A percentile compares a stretch with the other conserved stretches of the same genome.
Conservation (phyloP, 208 protist genomes). For the Leishmania amazonensis region DNA sequence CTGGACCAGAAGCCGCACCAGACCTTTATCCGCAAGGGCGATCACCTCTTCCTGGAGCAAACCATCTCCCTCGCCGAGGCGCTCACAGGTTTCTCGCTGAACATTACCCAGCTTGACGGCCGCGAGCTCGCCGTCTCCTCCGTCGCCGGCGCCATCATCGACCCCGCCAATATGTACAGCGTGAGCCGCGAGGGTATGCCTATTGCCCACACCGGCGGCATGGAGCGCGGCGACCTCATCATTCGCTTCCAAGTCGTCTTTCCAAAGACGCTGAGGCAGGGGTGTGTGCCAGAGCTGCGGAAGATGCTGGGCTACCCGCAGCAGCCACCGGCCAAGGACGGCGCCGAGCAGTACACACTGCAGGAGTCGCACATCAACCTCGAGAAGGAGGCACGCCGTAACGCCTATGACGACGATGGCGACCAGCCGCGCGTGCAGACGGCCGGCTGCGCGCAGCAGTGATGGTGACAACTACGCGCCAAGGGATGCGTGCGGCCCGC, state of each 20-base stretch:
- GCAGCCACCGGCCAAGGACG: conserved; percentile 33
- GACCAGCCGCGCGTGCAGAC: conserved; percentile 55
- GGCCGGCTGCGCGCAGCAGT: conserved; percentile 86
- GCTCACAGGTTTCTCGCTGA: conserved; percentile 92
- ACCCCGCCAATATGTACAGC: conserved; percentile 85
- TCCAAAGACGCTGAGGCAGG: conserved; percentile 67
- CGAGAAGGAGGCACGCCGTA: conserved; percentile 66
- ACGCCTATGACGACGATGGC: conserved; percentile 66
- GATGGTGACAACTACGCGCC: not conserved
- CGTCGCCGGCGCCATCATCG: conserved; percentile 64
- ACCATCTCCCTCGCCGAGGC: conserved; percentile 94
- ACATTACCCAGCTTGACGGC: conserved; percentile 92
- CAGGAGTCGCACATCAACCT: conserved; percentile 77
- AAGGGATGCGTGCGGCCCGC: not conserved
- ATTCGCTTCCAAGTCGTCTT: conserved; percentile 93
- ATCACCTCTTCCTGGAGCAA: conserved; percentile 95
- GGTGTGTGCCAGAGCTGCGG: conserved; percentile 55
- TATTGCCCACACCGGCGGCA: conserved; percentile 80
- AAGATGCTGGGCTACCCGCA: conserved; percentile 76
- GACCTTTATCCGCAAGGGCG: conserved; percentile 93
- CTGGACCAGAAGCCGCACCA: conserved; percentile 96
- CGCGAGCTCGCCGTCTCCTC: conserved; percentile 84
- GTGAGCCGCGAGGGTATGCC: conserved; percentile 95
- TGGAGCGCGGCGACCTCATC: conserved; percentile 91
- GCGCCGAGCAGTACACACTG: conserved; percentile 61